These are phyloP conservation scores for Paramecium tetraurelia DNA, from an alignment of 73 alveolate genomes.

Conservation along the genomic window DNA sequence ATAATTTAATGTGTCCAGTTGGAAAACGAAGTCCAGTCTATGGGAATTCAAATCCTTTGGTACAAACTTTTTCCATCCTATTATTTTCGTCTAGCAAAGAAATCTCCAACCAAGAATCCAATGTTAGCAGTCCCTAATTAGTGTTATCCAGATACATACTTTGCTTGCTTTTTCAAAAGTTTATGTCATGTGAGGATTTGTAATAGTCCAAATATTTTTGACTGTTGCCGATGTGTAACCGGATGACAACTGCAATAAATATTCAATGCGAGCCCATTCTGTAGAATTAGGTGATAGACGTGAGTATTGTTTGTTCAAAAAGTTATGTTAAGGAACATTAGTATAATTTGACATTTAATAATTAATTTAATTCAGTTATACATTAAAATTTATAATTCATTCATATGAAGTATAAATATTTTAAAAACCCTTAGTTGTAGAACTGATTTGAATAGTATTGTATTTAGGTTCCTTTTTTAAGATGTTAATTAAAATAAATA, in stretches of 20 bases:
- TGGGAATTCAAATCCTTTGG: constrained; percentile 64
- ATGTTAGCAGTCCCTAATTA: constrained; percentile 9
- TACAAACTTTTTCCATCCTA: constrained; percentile 58
- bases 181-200: constrained; percentile 47
- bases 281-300: constrained; percentile 34
- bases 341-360: constrained; percentile 22
- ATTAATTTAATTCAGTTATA: background rate
- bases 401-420: too few species aligned
- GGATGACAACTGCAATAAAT: constrained; percentile 24
- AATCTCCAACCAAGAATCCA: constrained; percentile 67
- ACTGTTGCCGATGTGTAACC: constrained; percentile 59
- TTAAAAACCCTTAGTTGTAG: too few species aligned
- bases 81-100: constrained; percentile 29
- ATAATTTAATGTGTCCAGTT: constrained; percentile 55
- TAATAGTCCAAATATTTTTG: constrained; percentile 51
- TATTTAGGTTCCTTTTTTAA: too few species aligned
- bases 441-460: too few species aligned
- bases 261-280: constrained; percentile 51
- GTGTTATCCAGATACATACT: background rate
- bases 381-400: background rate
- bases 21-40: constrained; percentile 57
- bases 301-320: constrained; percentile 23
- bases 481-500: background rate
- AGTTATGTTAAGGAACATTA: constrained; percentile 28
- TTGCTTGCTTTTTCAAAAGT: constrained; percentile 40